Percentiles rank a stretch among this genome's conserved stretches.
These are phyloP conservation scores for Claviceps citrina DNA, from an alignment of 2,329 filamentous ascomycete genomes.

Conservation along the genomic window DNA sequence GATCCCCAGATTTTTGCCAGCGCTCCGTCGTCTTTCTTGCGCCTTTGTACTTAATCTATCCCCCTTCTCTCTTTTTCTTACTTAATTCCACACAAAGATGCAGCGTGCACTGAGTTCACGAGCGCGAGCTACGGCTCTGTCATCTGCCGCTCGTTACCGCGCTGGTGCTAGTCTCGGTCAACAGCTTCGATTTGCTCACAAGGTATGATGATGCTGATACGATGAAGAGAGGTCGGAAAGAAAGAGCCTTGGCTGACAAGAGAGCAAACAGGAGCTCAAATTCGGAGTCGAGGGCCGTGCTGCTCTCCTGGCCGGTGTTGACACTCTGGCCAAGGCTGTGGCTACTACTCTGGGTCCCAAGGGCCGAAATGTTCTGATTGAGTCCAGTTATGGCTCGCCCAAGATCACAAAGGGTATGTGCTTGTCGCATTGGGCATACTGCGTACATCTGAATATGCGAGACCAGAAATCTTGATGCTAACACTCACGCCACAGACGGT, in stretches of 20 bases:
- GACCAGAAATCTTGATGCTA: neutral
- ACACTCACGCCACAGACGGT: conserved; percentile 44
- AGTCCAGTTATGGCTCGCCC: conserved; percentile 94
- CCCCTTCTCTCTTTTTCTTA: conserved; percentile 17
- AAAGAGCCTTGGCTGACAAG: neutral
- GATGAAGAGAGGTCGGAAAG: neutral
- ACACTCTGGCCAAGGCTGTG: conserved; percentile 91
- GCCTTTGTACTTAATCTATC: conserved; percentile 12
- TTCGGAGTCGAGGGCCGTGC: conserved; percentile 93
- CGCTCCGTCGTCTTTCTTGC: conserved; percentile 14
- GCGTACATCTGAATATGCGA: conserved; percentile 15
- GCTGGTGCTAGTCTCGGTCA: conserved; percentile 54
- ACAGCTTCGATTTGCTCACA: conserved; percentile 93
- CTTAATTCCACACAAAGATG: conserved; percentile 47
- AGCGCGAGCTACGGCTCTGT: conserved; percentile 65
- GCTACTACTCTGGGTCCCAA: conserved; percentile 94
- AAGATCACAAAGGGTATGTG: conserved; percentile 92
- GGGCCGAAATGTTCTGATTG: conserved; percentile 95
- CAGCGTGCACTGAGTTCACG: conserved; percentile 83
- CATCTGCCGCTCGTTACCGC: conserved; percentile 52
- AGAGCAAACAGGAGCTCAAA: conserved; percentile 63
- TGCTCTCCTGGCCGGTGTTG: conserved; percentile 78
- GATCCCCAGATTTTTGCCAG: conserved; percentile 2
- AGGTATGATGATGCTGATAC: conserved; percentile 48
- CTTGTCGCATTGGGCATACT: neutral